Evolutionary conservation across 768 basidiomycete genomes (phyloP).

Genomic region (Suillus cothurnatus): DNA sequence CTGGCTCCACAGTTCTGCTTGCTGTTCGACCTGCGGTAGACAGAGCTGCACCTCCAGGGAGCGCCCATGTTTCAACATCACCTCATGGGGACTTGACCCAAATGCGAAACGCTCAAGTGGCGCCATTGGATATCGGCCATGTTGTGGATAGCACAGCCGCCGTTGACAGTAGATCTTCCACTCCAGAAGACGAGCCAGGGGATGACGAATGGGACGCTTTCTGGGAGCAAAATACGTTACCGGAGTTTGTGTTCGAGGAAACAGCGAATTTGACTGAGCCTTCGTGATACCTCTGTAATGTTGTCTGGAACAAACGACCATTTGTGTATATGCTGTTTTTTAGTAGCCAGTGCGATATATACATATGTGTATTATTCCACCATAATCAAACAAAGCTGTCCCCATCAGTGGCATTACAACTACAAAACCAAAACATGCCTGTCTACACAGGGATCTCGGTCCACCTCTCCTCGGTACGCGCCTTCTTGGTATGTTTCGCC

Average conservation of each 20-base stretch:
- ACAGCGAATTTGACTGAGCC: neutral
- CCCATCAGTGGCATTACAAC: neutral
- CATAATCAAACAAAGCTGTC: constrained; percentile 19
- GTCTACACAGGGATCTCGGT: constrained; percentile 21
- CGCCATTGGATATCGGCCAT: constrained; percentile 40
- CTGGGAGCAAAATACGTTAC: constrained; percentile 45
- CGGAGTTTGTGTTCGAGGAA: constrained; percentile 35
- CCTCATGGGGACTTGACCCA: neutral
- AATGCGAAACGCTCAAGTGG: constrained; percentile 22
- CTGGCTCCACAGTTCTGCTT: constrained; percentile 23
- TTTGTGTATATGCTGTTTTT: neutral
- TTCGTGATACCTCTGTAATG: neutral
- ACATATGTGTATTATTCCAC: neutral
- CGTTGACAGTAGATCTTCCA: constrained; percentile 17
- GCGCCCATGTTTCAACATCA: neutral
- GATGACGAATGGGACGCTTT: constrained; percentile 53
- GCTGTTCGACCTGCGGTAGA: neutral
- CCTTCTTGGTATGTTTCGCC: constrained; percentile 12
- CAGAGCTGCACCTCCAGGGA: neutral
- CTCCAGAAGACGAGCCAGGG: constrained; percentile 29
- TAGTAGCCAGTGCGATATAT: neutral
- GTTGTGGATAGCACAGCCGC: constrained; percentile 29
- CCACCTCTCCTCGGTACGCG: constrained; percentile 17
- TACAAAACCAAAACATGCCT: neutral
- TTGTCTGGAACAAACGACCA: neutral